phyloP scores from a whole-genome alignment of 306 rosid species.

The Pyrus communis region DNA sequence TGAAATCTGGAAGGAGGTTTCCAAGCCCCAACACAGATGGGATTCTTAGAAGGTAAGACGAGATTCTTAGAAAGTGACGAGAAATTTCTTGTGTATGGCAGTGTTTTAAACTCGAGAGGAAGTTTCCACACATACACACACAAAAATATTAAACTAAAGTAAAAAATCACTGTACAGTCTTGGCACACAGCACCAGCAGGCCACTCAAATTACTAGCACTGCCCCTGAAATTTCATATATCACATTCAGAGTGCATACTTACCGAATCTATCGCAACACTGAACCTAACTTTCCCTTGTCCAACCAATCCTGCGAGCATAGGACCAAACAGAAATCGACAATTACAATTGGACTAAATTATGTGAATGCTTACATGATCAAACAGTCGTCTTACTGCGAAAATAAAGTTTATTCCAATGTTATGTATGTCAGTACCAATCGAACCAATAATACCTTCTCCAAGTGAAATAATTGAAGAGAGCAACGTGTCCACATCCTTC shows the following conservation, averaged over 20 bases:
- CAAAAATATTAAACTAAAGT: constrained; percentile 1
- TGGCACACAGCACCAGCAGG: neutral
- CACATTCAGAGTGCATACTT: constrained; percentile 8
- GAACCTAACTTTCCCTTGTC: constrained; percentile 44
- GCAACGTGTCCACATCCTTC: constrained; percentile 55
- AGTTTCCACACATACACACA: constrained; percentile 7
- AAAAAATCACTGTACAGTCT: constrained; percentile 1
- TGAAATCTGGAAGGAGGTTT: constrained; percentile 9
- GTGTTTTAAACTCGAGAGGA: neutral
- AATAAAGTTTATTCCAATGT: neutral
- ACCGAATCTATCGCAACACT: constrained; percentile 83
- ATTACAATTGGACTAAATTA: neutral
- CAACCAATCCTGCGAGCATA: constrained; percentile 58
- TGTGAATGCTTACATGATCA: neutral
- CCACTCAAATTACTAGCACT: constrained; percentile 5
- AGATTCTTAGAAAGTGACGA: neutral
- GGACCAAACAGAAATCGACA: neutral
- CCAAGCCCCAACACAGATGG: neutral
- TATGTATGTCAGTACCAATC: neutral
- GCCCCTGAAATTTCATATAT: neutral
- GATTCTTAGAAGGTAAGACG: neutral
- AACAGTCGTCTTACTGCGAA: neutral
- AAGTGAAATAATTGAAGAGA: constrained; percentile 40
- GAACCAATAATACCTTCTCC: constrained; percentile 51
- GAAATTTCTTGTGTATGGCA: neutral